These are phyloP conservation scores for Ophiocytium majus DNA, from an alignment of 352 stramenopile genomes.

Conservation along the genomic window DNA sequence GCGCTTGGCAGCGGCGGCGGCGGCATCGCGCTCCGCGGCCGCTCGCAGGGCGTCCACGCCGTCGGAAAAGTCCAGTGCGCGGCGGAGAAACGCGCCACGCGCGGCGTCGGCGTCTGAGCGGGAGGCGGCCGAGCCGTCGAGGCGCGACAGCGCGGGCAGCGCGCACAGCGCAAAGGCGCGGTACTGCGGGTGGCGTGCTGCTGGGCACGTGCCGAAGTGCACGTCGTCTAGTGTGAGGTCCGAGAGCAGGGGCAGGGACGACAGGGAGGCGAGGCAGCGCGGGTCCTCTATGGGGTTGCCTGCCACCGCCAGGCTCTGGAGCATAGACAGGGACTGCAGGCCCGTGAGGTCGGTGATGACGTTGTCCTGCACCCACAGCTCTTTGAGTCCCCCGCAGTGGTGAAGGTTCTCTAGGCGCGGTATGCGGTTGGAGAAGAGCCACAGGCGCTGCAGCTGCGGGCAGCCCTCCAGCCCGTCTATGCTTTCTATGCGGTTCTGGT, in stretches of 20 bases:
- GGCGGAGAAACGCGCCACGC: neutral
- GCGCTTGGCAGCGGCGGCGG: no score
- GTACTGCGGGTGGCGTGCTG: conserved; percentile 70
- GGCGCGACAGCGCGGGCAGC: conserved; percentile 51
- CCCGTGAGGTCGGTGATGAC: conserved; percentile 63
- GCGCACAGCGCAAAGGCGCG: conserved; percentile 66
- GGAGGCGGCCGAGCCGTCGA: neutral
- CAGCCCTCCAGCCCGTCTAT: conserved; percentile 72
- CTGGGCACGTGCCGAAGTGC: conserved; percentile 76
- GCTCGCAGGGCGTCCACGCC: no score
- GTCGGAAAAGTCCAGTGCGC: neutral
- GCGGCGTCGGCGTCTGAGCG: neutral
- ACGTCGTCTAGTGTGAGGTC: conserved; percentile 69
- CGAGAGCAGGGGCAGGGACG: conserved; percentile 64
- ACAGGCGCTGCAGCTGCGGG: conserved; percentile 69
- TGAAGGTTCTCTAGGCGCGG: conserved; percentile 65
- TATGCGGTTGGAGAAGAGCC: conserved; percentile 73
- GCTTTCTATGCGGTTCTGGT: conserved; percentile 71
- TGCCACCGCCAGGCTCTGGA: conserved; percentile 67
- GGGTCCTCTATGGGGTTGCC: conserved; percentile 71
- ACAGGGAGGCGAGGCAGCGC: conserved; percentile 68
- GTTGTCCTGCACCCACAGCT: conserved; percentile 80
- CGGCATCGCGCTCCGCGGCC: no score
- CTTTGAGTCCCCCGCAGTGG: conserved; percentile 67
- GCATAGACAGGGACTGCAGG: conserved; percentile 67